Base-by-base conservation (phyloP, 2,329 filamentous ascomycete genomes). In the Bipolaris zeicola region DNA sequence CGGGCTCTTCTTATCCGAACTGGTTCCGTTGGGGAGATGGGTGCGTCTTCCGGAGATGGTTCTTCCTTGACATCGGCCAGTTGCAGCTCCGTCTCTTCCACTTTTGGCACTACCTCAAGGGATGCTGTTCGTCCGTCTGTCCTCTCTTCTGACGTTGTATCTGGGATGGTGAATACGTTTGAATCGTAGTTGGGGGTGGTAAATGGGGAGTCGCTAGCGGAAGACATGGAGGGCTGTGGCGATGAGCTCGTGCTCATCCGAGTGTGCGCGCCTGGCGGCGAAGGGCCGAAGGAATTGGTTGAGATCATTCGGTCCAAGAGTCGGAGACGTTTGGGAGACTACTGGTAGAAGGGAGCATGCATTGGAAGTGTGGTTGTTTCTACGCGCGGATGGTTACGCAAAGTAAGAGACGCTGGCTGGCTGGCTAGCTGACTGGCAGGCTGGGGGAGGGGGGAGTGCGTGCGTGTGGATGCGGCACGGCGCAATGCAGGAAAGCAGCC, bases 31-130 rank as follows among this genome's bases (percentile, higher is more conserved):
- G 74, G 71, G 5, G 72, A 72, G 33, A 74, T 69, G 33, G 71
- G 68, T 37, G 69, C 61, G 11, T 65, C 70, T 44, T 76, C 72
- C 5, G 69, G 58, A 20, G 69, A 51, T 13, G 71, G 64, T 41
- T 73, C 71, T 45, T 75, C 61, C 50, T 77, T 77, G 43, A 72
- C 66, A 65, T 73, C 68, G 55, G 76, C 75, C 47, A 78, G 54
- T 5, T 75, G 75, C 24, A 81, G 76, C 50, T 82, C 81, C 20
- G 81, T 61, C 69, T 85, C 82, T 69, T 86, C 83, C 39, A 84
- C 73, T 73, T 86, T 85, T 20, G 82, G 82, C 10, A 78, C 72
- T 36, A 83, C 70, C 26, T 79, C 74, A 53, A 75, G 66, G 28
- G 67, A 70, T 33, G 58, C 58, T 47, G 62, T 57, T 36, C 68